phyloP scores from a whole-genome alignment of 768 basidiomycete genomes.

The Lentinus tigrinus region DNA sequence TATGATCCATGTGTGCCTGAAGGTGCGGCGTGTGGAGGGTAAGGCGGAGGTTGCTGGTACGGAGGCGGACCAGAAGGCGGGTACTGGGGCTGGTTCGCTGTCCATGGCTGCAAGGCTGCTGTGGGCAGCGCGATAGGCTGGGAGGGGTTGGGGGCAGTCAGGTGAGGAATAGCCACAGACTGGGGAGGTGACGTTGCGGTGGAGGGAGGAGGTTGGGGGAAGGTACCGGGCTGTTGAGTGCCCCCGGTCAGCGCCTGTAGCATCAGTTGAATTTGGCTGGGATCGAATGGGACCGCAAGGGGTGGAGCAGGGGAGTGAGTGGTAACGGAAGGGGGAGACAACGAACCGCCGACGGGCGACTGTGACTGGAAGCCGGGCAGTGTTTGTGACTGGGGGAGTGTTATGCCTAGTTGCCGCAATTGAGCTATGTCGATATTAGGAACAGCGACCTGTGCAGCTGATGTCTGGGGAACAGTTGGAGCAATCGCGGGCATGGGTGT shows the following conservation, averaged over 20 bases:
- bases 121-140: slow-evolving; percentile 18
- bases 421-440: slow-evolving; percentile 13
- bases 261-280: slow-evolving; percentile 73
- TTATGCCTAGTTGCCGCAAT: slow-evolving; percentile 14
- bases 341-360: not conserved
- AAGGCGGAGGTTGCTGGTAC: slow-evolving; percentile 14
- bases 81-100: slow-evolving; percentile 6
- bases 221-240: slow-evolving; percentile 33
- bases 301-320: slow-evolving; percentile 23
- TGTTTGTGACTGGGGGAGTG: not conserved
- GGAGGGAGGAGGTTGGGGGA: slow-evolving; percentile 29
- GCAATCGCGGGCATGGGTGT: slow-evolving; percentile 32
- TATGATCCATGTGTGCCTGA: slow-evolving; percentile 8
- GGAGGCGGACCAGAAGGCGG: slow-evolving; percentile 25
- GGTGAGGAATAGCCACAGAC: not conserved
- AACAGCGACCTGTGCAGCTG: not conserved
- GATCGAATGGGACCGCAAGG: slow-evolving; percentile 71
- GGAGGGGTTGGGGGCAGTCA: not conserved
- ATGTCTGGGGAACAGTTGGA: slow-evolving; percentile 12
- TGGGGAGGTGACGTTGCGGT: slow-evolving; percentile 25
- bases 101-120: slow-evolving; percentile 24
- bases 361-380: not conserved
- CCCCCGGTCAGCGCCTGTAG: slow-evolving; percentile 53
- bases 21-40: not conserved
- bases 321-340: not conserved